Evolutionary conservation across 176 grass and related monocot species (phyloP), one percentile per base, ranked within the genome.

Genomic region (Raddia distichophylla): DNA sequence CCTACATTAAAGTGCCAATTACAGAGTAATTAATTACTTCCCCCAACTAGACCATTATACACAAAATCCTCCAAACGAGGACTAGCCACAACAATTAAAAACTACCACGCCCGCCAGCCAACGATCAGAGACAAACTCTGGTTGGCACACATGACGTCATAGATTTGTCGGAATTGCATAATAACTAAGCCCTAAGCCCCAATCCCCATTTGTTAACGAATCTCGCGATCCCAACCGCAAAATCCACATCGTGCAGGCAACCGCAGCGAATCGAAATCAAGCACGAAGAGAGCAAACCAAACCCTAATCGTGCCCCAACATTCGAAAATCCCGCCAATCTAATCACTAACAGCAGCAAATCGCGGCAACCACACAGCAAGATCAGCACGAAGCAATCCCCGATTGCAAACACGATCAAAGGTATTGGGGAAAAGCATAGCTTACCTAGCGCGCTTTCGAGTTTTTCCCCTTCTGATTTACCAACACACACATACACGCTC

Each of bases 381-480:
- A 61, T 60, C 18, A 68, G 13, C 45, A 5, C 19, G 20, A 50
- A 44, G 42, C 3, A 16, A 74, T 17, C 67, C 8, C 5, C 4
- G 4, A 67, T 40, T 40, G 2, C 19, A 8, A 37, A 22, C 9
- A 33, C 54, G 45, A 70, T 62, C 46, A 17, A 81, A n/a, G 33
- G 10, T 35, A 67, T 22, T 18, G 2, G 48, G 16, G 16, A 54
- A 27, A 27, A 8, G 35, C 0, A 6, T 9, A 77, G 14, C 70
- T 74, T 73, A 89, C 87, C 87, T 85, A 17, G 62, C 70, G 56
- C 5, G 4, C 0, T 27, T 1, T 12, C 47, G 71, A n/a, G 19
- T 64, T 27, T 13, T 4, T 37, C 47, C 52, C 34, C 10, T 46
- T 5, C 16, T 57, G 10, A 27, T 27, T 27, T 27, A 27, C 27